phyloP scores from a whole-genome alignment of 805 yeast species.

The Spathaspora boniae region DNA sequence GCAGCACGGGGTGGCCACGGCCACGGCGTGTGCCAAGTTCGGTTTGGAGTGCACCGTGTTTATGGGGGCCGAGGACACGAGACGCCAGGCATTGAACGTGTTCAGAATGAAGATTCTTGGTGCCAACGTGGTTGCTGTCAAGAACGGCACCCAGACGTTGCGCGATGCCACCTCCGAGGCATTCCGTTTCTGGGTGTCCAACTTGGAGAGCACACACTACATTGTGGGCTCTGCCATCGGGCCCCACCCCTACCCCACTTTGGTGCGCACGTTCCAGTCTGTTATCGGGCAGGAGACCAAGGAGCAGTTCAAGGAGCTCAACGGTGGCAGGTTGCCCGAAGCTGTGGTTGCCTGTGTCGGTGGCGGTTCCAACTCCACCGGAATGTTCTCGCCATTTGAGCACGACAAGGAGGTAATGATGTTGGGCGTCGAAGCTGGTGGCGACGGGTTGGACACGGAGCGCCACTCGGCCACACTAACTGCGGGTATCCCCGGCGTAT shows the following conservation, averaged over 20 bases:
- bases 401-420: slow-evolving; percentile 72
- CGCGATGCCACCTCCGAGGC: slow-evolving; percentile 99
- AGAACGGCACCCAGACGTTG: slow-evolving; percentile 91
- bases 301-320: slow-evolving; percentile 77
- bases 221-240: slow-evolving; percentile 98
- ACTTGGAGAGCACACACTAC: slow-evolving; percentile 83
- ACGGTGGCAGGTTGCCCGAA: slow-evolving; percentile 83
- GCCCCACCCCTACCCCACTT: slow-evolving; percentile 98
- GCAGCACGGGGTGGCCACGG: slow-evolving; percentile 91
- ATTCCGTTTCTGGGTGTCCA: slow-evolving; percentile 90
- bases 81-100: slow-evolving; percentile 97
- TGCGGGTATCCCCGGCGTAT: slow-evolving; percentile 95
- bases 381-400: slow-evolving; percentile 93
- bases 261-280: slow-evolving; percentile 97
- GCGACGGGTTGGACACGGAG: slow-evolving; percentile 89
- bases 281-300: slow-evolving; percentile 95
- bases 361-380: slow-evolving; percentile 97
- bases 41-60: slow-evolving; percentile 91
- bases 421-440: slow-evolving; percentile 98
- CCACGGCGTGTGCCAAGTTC: slow-evolving; percentile 88
- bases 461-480: slow-evolving; percentile 92
- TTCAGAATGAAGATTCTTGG: slow-evolving; percentile 97
- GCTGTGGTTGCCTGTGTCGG: slow-evolving; percentile 98
- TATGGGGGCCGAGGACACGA: slow-evolving; percentile 99
- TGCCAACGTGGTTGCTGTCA: slow-evolving; percentile 90